Evolutionary conservation across 345 rosid genomes (phyloP), one percentile per base, ranked within the genome.

Genomic region (Camelina hispida): DNA sequence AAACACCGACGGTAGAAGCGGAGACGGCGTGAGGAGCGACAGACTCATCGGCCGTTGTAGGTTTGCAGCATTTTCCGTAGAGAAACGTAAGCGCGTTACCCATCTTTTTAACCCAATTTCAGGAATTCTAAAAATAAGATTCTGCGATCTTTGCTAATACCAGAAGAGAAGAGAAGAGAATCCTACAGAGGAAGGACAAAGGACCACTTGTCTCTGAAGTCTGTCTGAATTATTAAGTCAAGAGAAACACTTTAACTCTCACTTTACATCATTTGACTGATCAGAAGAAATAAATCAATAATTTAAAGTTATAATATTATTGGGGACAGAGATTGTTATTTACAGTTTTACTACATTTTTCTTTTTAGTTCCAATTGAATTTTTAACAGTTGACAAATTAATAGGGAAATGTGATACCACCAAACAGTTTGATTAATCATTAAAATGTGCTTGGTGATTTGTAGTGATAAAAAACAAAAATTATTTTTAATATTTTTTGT

Each of bases 1-100:
- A 90, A 76, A 92, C 91, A 12, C 94, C 96, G 6, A 65, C 87
- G 47, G 88, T 81, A 23, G 83, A 57, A 6, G 89, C 72, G 56
- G 93, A 84, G 69, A 85, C 87, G 7, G 88, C 88, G 52, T 84
- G 89, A 28, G 93, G 91, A 4, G 76, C 71, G 60, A 56, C 67
- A 70, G 80, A 77, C 60, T 84, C 90, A 5, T 76, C 92, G 5
- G 80, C 20, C 11, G 87, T 74, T 28, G 81, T 66, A 14, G 96
- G 90, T 14, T 85, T 74, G 84, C 84, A 80, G 68, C 90, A 87
- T 59, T 78, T 68, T 40, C 79, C 81, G 59, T 66, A 84, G 10
- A 95, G 79, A 47, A 72, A 72, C 35, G 85, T 60, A 5, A 88
- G 64, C 2, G 81, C 85, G 79, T 87, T 89, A 61, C 90, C 92